Evolutionary conservation across 1,284 basidiomycete species (phyloP), one percentile per base, ranked within the genome.

Genomic region (Moesziomyces sp.): DNA sequence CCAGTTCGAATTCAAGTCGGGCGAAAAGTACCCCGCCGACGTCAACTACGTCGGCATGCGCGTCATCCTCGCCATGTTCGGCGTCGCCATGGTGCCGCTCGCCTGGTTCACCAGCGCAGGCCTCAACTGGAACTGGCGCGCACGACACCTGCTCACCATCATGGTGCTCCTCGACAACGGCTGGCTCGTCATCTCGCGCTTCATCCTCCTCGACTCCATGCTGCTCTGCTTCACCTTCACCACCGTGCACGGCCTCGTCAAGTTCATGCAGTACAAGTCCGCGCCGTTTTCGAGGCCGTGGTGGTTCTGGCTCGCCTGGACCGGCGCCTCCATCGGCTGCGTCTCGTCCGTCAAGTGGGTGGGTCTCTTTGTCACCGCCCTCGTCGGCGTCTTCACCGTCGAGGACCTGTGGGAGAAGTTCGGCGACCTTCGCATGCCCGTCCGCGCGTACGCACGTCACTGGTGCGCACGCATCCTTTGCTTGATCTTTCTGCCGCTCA

Each of bases 351-450:
- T 99, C 77, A 99, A 99, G 86, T 92, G 93, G 91, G 90, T 99
- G 49, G 97, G 96, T 42, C 87, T 98, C 35, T 99, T 99, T 82
- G 93, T 93, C 58, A 98, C 94, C 1, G 91, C 93, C 4, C 87
- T 99, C 51, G 94, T 98, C 35, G 96, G 97, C 38, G 85, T 97
- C 3, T 98, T 99, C 86, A 99, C 97, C 0, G 89, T 97, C 64
- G 95, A 98, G 84, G 97, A 99, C 82, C 89, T 99, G 3, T 99
- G 96, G 96, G 91, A 95, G 54, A 98, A 98, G 85, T 95, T 98
- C 84, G 97, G 97, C 14, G 96, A 99, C 84, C 87, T 97, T 11
- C 90, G 89, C 76, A 95, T 99, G 92, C 89, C 94, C 42, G 87
- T 90, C 86, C 85, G 90, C 60, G 91, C 92, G 53, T 97, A 99